phyloP scores from a whole-genome alignment of 805 yeast species.

The Candida ipomoeae region DNA sequence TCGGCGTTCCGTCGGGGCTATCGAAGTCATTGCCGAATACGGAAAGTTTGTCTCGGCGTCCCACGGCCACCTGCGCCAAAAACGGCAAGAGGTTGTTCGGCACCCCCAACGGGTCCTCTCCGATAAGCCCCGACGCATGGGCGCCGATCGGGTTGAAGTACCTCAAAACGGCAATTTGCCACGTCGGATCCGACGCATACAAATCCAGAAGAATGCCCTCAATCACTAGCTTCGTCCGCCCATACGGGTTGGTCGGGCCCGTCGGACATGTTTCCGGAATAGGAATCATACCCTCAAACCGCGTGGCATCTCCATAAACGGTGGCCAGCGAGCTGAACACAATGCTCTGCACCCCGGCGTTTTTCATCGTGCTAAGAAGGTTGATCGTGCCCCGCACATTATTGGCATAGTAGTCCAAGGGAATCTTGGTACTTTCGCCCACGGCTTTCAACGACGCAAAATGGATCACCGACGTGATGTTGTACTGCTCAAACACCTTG shows the following conservation, averaged over 20 bases:
- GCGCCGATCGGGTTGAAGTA: slow-evolving; percentile 87
- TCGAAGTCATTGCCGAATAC: slow-evolving; percentile 72
- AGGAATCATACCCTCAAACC: slow-evolving; percentile 69
- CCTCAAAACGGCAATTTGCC: slow-evolving; percentile 61
- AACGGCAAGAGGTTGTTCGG: slow-evolving; percentile 75
- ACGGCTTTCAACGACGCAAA: slow-evolving; percentile 84
- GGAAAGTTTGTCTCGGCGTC: slow-evolving; percentile 59
- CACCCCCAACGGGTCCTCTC: slow-evolving; percentile 75
- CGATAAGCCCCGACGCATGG: slow-evolving; percentile 74
- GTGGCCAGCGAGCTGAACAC: slow-evolving; percentile 81
- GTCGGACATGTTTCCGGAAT: slow-evolving; percentile 75
- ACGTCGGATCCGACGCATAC: slow-evolving; percentile 39
- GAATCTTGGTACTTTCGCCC: slow-evolving; percentile 68
- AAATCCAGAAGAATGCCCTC: slow-evolving; percentile 60
- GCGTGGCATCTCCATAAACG: slow-evolving; percentile 76
- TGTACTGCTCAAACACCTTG: slow-evolving; percentile 45
- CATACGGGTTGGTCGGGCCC: slow-evolving; percentile 75
- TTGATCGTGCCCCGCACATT: slow-evolving; percentile 63
- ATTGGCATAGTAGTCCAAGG: slow-evolving; percentile 63
- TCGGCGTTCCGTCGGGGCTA: slow-evolving; percentile 75
- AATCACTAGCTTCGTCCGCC: slow-evolving; percentile 62
- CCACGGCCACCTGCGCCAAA: slow-evolving; percentile 74
- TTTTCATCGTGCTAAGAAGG: slow-evolving; percentile 51
- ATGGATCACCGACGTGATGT: slow-evolving; percentile 61
- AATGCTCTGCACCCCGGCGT: slow-evolving; percentile 44